Percentiles rank a stretch among this genome's conserved stretches.
phyloP scores from a whole-genome alignment of 345 rosid species.

The Mercurialis annua region DNA sequence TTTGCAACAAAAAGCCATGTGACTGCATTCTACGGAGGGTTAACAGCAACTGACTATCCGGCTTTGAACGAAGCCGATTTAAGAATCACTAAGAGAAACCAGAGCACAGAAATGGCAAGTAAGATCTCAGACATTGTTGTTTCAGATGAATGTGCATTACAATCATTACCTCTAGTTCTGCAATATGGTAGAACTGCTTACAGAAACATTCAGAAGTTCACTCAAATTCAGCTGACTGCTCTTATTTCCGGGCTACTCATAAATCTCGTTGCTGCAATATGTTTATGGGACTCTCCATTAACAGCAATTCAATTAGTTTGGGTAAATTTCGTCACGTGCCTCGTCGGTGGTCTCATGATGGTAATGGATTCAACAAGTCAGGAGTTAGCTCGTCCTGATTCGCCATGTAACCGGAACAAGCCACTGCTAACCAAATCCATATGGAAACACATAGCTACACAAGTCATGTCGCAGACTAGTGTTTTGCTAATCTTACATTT shows the following conservation, averaged over 20 bases:
- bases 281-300: constrained; percentile 15
- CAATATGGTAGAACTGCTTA: constrained; percentile 19
- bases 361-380: constrained; percentile 13
- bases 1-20: constrained; percentile 13
- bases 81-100: neutral
- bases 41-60: constrained; percentile 13
- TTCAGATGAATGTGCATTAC: neutral
- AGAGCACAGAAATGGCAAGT: constrained; percentile 9
- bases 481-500: constrained; percentile 17
- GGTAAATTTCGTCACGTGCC: constrained; percentile 5
- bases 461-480: constrained; percentile 19
- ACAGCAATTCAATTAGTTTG: constrained; percentile 27
- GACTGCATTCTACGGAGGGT: constrained; percentile 26
- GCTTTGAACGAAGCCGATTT: constrained; percentile 23
- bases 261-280: constrained; percentile 18
- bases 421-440: constrained; percentile 13
- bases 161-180: constrained; percentile 1
- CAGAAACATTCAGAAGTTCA: constrained; percentile 29
- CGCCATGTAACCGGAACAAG: constrained; percentile 7
- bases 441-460: constrained; percentile 14
- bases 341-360: constrained; percentile 24
- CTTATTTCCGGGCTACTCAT: constrained; percentile 24
- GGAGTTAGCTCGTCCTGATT: neutral
- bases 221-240: constrained; percentile 23
- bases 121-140: constrained; percentile 20